These are phyloP conservation scores for Meyerozyma athensensis DNA, from an alignment of 1,139 yeast genomes.

Conservation along the genomic window DNA sequence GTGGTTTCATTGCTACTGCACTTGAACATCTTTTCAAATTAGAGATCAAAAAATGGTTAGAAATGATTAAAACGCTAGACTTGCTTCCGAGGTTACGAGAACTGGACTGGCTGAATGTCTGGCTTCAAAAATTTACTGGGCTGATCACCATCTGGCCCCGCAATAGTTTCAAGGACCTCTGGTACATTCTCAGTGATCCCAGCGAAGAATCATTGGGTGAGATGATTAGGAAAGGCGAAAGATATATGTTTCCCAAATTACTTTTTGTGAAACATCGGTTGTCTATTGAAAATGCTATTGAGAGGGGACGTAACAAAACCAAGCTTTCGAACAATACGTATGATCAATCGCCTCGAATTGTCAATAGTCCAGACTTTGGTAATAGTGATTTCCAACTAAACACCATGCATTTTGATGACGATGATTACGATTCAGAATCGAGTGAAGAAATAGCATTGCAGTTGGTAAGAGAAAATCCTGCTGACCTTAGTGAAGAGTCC, in stretches of 20 bases:
- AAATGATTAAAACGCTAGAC: slow-evolving; percentile 60
- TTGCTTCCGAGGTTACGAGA: slow-evolving; percentile 64
- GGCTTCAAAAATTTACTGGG: slow-evolving; percentile 72
- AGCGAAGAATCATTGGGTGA: slow-evolving; percentile 49
- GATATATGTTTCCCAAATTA: slow-evolving; percentile 62
- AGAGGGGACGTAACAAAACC: slow-evolving; percentile 36
- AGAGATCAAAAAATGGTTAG: slow-evolving; percentile 73
- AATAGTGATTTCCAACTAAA: neutral
- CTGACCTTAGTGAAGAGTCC: neutral
- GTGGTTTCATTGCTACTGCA: slow-evolving; percentile 74
- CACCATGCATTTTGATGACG: slow-evolving; percentile 1
- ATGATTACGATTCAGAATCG: slow-evolving; percentile 3
- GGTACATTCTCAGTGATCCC: slow-evolving; percentile 67
- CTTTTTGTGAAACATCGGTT: slow-evolving; percentile 61
- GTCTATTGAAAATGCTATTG: slow-evolving; percentile 61
- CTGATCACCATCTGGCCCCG: slow-evolving; percentile 76
- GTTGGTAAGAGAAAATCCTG: neutral
- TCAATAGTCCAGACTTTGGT: neutral
- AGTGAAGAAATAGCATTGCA: too few species aligned
- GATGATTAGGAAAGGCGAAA: slow-evolving; percentile 61
- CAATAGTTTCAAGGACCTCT: slow-evolving; percentile 53
- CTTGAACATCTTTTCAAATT: slow-evolving; percentile 65
- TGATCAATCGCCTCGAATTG: neutral
- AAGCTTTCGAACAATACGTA: slow-evolving; percentile 12
- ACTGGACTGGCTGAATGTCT: slow-evolving; percentile 78